Base-by-base conservation (phyloP, 1,284 basidiomycete genomes). In the Malassezia vespertilionis region DNA sequence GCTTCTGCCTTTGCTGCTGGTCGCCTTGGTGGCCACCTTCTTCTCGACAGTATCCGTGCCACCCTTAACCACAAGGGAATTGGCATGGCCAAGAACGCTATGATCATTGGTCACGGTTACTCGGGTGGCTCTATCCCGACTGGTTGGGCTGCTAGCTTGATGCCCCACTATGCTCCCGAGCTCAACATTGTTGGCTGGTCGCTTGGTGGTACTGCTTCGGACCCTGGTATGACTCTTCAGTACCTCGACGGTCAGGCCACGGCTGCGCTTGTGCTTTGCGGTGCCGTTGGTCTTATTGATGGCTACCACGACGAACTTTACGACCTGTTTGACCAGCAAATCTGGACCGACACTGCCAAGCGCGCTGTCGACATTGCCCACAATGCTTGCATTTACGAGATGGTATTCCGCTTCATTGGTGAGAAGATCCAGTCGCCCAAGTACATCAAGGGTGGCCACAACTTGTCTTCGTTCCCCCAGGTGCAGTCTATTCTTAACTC, bases 171-270 rank as follows among this genome's bases (percentile, higher is more conserved):
- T 24, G 63, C 61, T 20, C 45, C 56, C 15, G 55, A 56, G 35
- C 50, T 62, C 40, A 65, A 65, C 53, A 44, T 65, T 20, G 46
- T 57, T 7, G 63, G 61, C 17, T 52, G 57, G 43, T 54, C 58
- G 17, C 47, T 60, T 24, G 66, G 66, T 30, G 66, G 66, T 8
- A 55, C 62, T 31, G 56, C 65, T 9, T 41, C 60, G 18, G 58
- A 62, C 44, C 41, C 38, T 11, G 12, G 23, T 2, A 44, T 44
- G 40, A 51, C 48, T 1, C 26, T 45, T 18, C 17, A 36, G 32
- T 51, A 22, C 40, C 39, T 51, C 10, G 43, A 51, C 27, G 48
- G 48, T 15, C 2, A n/a, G 15, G n/a, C 40, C 17, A 60, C 56
- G 31, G 52, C 65, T 15, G 61, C 61, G 2, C 61, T 67, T 41